Evolutionary conservation across 2,329 filamentous ascomycete genomes (phyloP), one percentile per base, ranked within the genome.

Genomic region (Fusarium sp.): DNA sequence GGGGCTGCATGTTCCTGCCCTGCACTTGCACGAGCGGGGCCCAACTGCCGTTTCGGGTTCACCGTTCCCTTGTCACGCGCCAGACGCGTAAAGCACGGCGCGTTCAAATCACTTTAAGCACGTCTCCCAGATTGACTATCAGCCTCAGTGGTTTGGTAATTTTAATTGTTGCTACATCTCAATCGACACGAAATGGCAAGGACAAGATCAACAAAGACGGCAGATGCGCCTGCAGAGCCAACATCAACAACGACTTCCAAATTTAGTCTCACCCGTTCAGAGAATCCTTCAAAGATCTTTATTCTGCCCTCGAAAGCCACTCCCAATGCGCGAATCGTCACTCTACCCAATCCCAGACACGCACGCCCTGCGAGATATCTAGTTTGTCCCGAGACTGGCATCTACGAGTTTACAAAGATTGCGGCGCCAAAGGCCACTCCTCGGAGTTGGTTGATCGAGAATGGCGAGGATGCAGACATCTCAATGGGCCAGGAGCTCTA

Each of bases 401-500:
- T 91, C 65, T 89, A 88, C 80, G 89, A 91, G 73, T 89, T 91
- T 75, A 90, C 84, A 34, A 85, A 81, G 71, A 82, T 90, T 66
- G 77, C 83, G 2, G 82, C 84, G 0, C 84, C 86, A 9, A 85
- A 83, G 58, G 79, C 82, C 4, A 81, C 79, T 1, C 88, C 88
- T 3, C 82, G 85, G 58, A 91, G 89, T 73, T 91, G 88, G 89
- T 79, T 91, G 29, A 81, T 91, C 54, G 82, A 86, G 61, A 74
- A 67, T 72, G 57, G 58, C 42, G 59, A 33, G 4, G 70, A 71
- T 25, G 69, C 72, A 31, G 72, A 77, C 25, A 72, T 93, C 23
- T 85, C 89, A 33, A 89, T 89, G 73, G 85, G 84, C 44, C 89
- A 93, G 33, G 89, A 93, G 64, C 81, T 98, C n/a, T 91, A 91